Evolutionary conservation across 2,329 filamentous ascomycete genomes (phyloP).

Genomic region (Aspergillus brasiliensis): DNA sequence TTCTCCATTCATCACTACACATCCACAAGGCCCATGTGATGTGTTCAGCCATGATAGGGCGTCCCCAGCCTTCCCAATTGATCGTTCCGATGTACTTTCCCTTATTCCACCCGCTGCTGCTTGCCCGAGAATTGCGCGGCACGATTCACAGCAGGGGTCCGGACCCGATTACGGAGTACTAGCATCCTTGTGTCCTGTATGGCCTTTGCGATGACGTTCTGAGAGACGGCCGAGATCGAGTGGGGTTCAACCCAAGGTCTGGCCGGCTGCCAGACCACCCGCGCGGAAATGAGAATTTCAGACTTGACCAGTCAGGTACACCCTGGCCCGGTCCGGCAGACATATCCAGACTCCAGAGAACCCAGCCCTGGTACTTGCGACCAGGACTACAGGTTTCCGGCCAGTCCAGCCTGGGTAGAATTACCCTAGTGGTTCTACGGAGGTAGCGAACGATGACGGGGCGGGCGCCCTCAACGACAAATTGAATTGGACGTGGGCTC

Average conservation of each 20-base stretch:
- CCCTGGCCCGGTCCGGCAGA: slow-evolving; percentile 1
- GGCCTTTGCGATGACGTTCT: neutral
- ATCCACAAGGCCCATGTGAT: too few relatives aligned
- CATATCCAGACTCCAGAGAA: too few relatives aligned
- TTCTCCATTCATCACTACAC: too few relatives aligned
- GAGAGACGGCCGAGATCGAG: slow-evolving; percentile 7
- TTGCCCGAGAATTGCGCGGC: neutral
- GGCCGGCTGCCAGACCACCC: slow-evolving; percentile 3
- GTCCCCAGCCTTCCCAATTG: too few relatives aligned
- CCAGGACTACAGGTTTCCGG: slow-evolving; percentile 4
- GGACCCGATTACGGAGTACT: too few relatives aligned
- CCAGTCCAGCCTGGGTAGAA: neutral
- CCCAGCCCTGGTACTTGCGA: neutral
- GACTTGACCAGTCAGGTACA: neutral
- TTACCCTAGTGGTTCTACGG: neutral
- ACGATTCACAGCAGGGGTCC: neutral
- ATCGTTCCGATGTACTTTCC: too few relatives aligned
- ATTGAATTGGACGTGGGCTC: too few relatives aligned
- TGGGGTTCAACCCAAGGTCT: slow-evolving; percentile 11
- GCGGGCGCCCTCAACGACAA: too few relatives aligned
- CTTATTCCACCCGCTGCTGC: too few relatives aligned
- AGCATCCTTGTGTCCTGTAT: too few relatives aligned
- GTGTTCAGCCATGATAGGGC: too few relatives aligned
- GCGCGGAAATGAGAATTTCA: slow-evolving; percentile 1
- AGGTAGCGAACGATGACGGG: too few relatives aligned